Conservation (phyloP, 441 rosid species). For the Sinapis alba region DNA sequence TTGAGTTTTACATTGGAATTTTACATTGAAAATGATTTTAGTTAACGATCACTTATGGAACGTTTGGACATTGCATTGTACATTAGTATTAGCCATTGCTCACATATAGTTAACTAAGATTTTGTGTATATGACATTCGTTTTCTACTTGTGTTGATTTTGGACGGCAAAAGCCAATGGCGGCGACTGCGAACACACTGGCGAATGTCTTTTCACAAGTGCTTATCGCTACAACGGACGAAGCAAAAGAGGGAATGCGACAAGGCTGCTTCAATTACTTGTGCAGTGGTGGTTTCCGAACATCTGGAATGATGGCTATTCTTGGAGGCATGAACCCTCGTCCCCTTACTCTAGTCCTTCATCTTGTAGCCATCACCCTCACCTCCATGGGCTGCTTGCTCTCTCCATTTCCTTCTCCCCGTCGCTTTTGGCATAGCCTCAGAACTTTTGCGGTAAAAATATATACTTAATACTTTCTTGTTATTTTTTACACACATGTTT, state of each 20-base stretch:
- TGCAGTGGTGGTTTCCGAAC: slow-evolving; percentile 47
- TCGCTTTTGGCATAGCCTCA: slow-evolving; percentile 50
- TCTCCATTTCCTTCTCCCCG: slow-evolving; percentile 53
- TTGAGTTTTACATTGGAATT: too few species aligned
- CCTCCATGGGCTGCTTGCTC: slow-evolving; percentile 52
- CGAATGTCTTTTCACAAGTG: slow-evolving; percentile 48
- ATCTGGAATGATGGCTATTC: slow-evolving; percentile 47
- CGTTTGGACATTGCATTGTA: not conserved
- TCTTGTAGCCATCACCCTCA: slow-evolving; percentile 50
- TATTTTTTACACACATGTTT: not conserved
- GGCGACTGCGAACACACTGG: slow-evolving; percentile 58
- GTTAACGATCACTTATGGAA: not conserved
- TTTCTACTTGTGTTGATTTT: not conserved
- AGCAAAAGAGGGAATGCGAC: slow-evolving; percentile 55
- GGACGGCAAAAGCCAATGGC: slow-evolving; percentile 49
- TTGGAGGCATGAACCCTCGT: slow-evolving; percentile 57
- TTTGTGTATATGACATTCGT: not conserved
- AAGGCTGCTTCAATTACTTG: slow-evolving; percentile 57
- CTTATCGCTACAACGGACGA: slow-evolving; percentile 52
- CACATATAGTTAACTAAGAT: not conserved
- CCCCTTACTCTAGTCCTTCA: slow-evolving; percentile 52
- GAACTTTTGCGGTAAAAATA: slow-evolving; percentile 39
- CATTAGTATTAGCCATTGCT: not conserved
- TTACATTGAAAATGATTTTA: too few species aligned
- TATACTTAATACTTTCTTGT: not conserved